Evolutionary conservation across 257 asterid genomes (phyloP).

Genomic region (Nicotiana attenuata): DNA sequence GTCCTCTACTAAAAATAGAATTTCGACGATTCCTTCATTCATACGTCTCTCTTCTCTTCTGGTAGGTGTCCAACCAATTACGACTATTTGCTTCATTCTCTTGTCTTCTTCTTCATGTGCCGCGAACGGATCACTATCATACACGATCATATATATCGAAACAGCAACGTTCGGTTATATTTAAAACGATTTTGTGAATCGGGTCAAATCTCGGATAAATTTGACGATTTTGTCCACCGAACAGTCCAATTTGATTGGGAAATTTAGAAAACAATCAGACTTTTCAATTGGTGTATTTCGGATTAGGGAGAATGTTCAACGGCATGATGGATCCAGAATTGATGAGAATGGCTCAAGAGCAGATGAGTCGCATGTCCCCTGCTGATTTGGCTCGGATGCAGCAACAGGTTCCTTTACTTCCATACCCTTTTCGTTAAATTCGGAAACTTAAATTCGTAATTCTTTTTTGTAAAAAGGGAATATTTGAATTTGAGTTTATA

Average conservation of each 20-base stretch:
- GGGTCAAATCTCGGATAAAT: not conserved
- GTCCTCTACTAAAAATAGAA: not conserved
- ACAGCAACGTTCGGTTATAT: not conserved
- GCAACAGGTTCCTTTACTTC: constrained; percentile 57
- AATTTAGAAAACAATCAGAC: not conserved
- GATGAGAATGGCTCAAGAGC: constrained; percentile 93
- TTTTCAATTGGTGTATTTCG: not conserved
- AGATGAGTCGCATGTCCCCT: constrained; percentile 98
- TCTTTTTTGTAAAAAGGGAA: not conserved
- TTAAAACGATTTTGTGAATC: not conserved
- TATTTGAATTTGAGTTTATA: not conserved
- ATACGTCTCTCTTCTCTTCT: not conserved
- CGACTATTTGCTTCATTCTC: not conserved
- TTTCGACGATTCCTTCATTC: not conserved
- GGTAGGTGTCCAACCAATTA: not conserved
- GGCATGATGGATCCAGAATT: constrained; percentile 97
- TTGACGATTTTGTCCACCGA: not conserved
- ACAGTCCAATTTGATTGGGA: not conserved
- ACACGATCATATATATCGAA: not conserved
- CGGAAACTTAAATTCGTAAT: not conserved
- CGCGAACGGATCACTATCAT: not conserved
- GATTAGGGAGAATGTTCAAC: constrained; percentile 45
- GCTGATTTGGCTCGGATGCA: constrained; percentile 88
- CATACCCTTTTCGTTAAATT: not conserved
- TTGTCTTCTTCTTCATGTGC: not conserved